phyloP scores from a whole-genome alignment of 192 early-diverging fungal species.

The Coemansia sp. region DNA sequence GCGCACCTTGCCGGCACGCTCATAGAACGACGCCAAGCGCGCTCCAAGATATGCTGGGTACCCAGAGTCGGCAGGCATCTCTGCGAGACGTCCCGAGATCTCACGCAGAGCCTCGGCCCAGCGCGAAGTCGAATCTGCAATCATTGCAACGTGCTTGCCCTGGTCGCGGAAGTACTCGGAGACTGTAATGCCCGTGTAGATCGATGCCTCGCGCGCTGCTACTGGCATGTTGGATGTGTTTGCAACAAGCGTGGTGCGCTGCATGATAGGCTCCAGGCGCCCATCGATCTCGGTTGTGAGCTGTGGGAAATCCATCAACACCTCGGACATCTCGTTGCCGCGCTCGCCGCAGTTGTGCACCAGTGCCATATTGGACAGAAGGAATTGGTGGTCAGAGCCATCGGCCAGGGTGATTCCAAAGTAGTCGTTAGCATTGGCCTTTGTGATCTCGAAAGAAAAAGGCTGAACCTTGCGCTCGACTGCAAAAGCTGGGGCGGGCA shows the following conservation, averaged over 20 bases:
- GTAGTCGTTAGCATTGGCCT: slow-evolving; percentile 20
- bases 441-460: not conserved
- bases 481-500: slow-evolving; percentile 1
- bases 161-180: slow-evolving; percentile 99
- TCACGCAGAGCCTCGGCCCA: slow-evolving; percentile 99
- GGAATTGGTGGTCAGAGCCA: slow-evolving; percentile 49
- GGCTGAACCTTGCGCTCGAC: not conserved
- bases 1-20: slow-evolving; percentile 96
- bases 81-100: slow-evolving; percentile 99
- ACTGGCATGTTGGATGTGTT: slow-evolving; percentile 99
- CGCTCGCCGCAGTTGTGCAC: slow-evolving; percentile 79
- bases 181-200: slow-evolving; percentile 99
- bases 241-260: slow-evolving; percentile 97
- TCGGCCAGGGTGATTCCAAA: slow-evolving; percentile 30
- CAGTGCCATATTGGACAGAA: slow-evolving; percentile 51
- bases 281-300: slow-evolving; percentile 91
- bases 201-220: slow-evolving; percentile 98
- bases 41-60: slow-evolving; percentile 99
- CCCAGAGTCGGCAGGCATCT: slow-evolving; percentile 98
- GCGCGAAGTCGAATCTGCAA: slow-evolving; percentile 99
- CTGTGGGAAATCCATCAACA: slow-evolving; percentile 99
- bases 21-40: slow-evolving; percentile 99
- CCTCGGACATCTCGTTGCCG: slow-evolving; percentile 99
- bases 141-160: slow-evolving; percentile 99
- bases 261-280: slow-evolving; percentile 98